Base-by-base conservation (phyloP, 2,329 filamentous ascomycete species). In the Furcasterigmium sp. region DNA sequence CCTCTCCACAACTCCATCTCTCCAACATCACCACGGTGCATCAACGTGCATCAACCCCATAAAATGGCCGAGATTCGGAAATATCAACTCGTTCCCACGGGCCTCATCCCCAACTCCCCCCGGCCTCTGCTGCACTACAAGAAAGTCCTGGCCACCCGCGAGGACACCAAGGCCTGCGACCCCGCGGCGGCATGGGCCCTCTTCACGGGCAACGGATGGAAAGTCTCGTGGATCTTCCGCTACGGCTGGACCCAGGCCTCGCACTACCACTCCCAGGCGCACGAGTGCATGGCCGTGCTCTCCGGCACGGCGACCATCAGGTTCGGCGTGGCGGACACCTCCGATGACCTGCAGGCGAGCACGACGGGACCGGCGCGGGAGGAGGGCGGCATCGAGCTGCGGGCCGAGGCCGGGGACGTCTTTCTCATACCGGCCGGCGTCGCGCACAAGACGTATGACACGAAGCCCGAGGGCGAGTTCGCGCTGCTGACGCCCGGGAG, bases 281-380 rank as follows among this genome's bases (percentile, higher is more conserved):
- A 82, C 51, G 78, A 82, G 58, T 72, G 69, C 54, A 80, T 81
- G 73, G 69, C 64, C 17, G 75, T 80, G 0, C 62, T 80, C 0
- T 71, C 72, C 0, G 76, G 76, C 3, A 62, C 59, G 0, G 76
- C 74, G 0, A 71, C 60, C 0, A 76, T 81, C 41, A 67, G 75
- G 3, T 77, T 79, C 45, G 76, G 77, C 3, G 73, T 71, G 4
- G 75, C 69, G 0, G 76, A 80, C 45, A 67, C 68, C 0, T 55
- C 51, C 2, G 50, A 59, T 0, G 64, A 71, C 26, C 46, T 64
- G 0, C 58, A 69, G 2, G 58, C 58, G 6, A 68, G 60, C 38
- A 72, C 68, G 0, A 55, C 65, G 40, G 69, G 65, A 14, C 41
- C 49, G 0, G 59, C 49, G 0, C 60, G 59, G 20, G 75, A 80